Percentiles rank a stretch among this genome's conserved stretches.
Evolutionary conservation across 257 asterid genomes (phyloP).

Genomic region (Nicotiana tabacum): DNA sequence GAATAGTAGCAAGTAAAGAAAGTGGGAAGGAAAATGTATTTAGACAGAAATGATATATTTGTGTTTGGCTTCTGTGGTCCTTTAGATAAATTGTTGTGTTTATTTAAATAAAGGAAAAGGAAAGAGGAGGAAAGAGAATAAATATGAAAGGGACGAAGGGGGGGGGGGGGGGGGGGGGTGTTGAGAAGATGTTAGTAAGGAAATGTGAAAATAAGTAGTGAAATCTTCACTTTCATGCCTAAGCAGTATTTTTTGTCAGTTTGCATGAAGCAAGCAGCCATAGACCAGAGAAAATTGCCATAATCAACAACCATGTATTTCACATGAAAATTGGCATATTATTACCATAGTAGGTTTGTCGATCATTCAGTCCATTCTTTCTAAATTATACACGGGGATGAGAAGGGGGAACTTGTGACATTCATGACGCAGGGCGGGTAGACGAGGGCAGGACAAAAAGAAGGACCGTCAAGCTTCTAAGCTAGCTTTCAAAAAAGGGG

Average conservation of each 20-base stretch:
- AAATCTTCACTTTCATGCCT: too few species aligned
- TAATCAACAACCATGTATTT: background rate
- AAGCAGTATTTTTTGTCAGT: too few species aligned
- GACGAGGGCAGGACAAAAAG: too few species aligned
- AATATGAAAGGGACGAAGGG: slow-evolving; percentile 1
- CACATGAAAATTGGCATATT: slow-evolving; percentile 2
- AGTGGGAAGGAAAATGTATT: slow-evolving; percentile 14
- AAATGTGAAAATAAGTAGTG: background rate
- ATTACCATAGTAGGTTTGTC: slow-evolving; percentile 21
- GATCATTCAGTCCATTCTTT: background rate
- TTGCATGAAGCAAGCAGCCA: too few species aligned
- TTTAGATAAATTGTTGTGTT: background rate
- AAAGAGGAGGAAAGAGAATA: slow-evolving; percentile 2
- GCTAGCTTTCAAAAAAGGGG: too few species aligned
- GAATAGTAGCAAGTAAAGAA: slow-evolving; percentile 19
- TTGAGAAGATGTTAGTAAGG: background rate
- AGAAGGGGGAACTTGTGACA: too few species aligned
- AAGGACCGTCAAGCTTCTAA: too few species aligned
- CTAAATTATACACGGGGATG: too few species aligned
- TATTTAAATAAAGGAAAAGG: slow-evolving; percentile 17
- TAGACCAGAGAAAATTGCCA: background rate
- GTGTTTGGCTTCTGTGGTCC: background rate
- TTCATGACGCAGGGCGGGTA: too few species aligned
- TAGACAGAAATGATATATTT: slow-evolving; percentile 10
- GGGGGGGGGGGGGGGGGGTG: too few species aligned